Percentiles rank a stretch among this genome's conserved stretches.
Conservation (phyloP, 768 basidiomycete species). For the Dioszegia aurantiaca region DNA sequence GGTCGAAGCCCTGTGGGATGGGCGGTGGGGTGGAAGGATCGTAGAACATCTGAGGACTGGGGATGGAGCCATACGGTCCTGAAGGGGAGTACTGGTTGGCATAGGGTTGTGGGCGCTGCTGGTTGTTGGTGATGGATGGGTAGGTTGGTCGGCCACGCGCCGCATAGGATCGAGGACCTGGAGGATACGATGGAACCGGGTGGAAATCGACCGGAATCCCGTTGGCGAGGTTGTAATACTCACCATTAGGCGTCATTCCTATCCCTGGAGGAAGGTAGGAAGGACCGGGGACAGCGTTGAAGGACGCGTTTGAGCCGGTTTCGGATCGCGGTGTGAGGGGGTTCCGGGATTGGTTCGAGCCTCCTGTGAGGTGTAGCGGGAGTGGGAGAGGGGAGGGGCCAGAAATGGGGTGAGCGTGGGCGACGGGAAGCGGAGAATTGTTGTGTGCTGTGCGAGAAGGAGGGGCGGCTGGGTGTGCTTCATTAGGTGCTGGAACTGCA, state of each 20-base stretch:
- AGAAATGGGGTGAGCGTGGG: background rate
- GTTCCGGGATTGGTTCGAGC: conserved; percentile 8
- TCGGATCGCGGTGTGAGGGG: conserved; percentile 29
- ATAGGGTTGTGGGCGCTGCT: too few relatives aligned
- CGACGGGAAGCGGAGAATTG: background rate
- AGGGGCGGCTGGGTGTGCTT: background rate
- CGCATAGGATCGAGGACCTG: too few relatives aligned
- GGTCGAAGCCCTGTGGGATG: background rate
- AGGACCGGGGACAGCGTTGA: conserved; percentile 13
- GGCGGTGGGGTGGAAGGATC: background rate
- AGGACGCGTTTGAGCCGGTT: conserved; percentile 5
- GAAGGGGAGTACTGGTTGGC: too few relatives aligned
- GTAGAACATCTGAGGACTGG: background rate
- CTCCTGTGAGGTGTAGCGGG: conserved; percentile 6
- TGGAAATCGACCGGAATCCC: conserved; percentile 18
- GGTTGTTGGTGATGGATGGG: too few relatives aligned
- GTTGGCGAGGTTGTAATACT: conserved; percentile 20
- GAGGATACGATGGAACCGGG: conserved; percentile 12
- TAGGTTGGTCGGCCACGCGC: too few relatives aligned
- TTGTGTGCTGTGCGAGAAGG: background rate
- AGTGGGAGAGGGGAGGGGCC: background rate
- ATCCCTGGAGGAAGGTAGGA: conserved; percentile 15
- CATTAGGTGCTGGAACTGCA: background rate
- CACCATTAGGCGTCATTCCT: conserved; percentile 19
- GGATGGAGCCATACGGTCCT: background rate